phyloP scores from a whole-genome alignment of 805 yeast species.

The Hanseniaspora occidentalis region DNA sequence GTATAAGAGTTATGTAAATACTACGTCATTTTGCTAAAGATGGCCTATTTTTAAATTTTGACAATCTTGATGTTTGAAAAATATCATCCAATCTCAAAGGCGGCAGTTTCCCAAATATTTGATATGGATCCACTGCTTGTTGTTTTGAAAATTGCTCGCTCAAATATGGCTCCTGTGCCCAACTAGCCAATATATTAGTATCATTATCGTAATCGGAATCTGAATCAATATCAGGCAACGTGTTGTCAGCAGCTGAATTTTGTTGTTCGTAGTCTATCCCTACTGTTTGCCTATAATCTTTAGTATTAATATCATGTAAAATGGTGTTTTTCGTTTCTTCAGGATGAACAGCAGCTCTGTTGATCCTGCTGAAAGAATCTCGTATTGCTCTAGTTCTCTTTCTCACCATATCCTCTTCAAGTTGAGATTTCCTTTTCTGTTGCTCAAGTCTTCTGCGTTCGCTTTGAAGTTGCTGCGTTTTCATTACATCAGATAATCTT shows the following conservation, averaged over 20 bases:
- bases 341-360: too few species aligned
- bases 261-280: conserved; percentile 10
- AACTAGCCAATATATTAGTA: conserved; percentile 35
- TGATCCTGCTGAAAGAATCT: not conserved
- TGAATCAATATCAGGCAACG: conserved; percentile 35
- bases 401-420: conserved; percentile 15
- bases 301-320: conserved; percentile 18
- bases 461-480: conserved; percentile 21
- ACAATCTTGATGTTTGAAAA: conserved; percentile 37
- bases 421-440: conserved; percentile 18
- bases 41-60: conserved; percentile 42
- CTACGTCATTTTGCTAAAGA: conserved; percentile 29
- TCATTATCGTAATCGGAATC: conserved; percentile 40
- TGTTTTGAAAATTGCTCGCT: conserved; percentile 31
- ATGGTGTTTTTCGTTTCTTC: conserved; percentile 6
- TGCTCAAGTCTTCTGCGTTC: conserved; percentile 14
- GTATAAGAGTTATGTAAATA: not conserved
- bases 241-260: conserved; percentile 8
- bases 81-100: conserved; percentile 58
- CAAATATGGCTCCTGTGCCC: conserved; percentile 54
- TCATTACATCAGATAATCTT: conserved; percentile 20
- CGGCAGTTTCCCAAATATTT: conserved; percentile 65
- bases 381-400: conserved; percentile 11
- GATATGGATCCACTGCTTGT: conserved; percentile 49
- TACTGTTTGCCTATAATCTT: conserved; percentile 19